phyloP scores from a whole-genome alignment of 495 filamentous ascomycete species.

The Penicillium fimorum region DNA sequence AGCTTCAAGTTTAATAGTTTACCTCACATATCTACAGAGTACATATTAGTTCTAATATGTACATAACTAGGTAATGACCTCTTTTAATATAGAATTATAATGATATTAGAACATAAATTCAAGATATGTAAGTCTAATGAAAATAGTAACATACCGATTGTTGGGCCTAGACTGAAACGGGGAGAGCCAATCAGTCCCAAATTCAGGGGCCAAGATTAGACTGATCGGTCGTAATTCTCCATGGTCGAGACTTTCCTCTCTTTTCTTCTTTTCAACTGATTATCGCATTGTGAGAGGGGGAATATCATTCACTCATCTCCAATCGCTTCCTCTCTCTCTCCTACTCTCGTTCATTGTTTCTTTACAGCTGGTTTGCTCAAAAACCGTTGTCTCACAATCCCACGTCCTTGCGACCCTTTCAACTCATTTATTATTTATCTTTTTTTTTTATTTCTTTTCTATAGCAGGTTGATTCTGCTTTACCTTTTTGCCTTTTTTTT shows the following conservation, averaged over 20 bases:
- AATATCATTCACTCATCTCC: constrained; percentile 8
- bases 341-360: neutral
- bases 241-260: constrained; percentile 10
- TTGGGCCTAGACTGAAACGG: constrained; percentile 11
- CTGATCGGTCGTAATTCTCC: constrained; percentile 2
- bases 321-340: constrained; percentile 8
- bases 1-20: neutral
- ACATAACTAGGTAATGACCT: no score
- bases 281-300: constrained; percentile 8
- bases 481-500: neutral
- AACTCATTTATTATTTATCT: constrained; percentile 3
- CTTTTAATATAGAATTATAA: neutral
- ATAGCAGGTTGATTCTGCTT: constrained; percentile 35
- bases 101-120: neutral
- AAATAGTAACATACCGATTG: constrained; percentile 10
- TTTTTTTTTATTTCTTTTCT: neutral
- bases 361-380: constrained; percentile 3
- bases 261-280: constrained; percentile 5
- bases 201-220: constrained; percentile 14
- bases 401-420: constrained; percentile 2
- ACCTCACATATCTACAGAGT: no score
- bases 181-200: constrained; percentile 10
- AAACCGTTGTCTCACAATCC: constrained; percentile 8
- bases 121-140: constrained; percentile 5
- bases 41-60: no score